Percentiles rank a stretch among this genome's conserved stretches.
Evolutionary conservation across 441 rosid species (phyloP).

Genomic region (Kokia cookei): DNA sequence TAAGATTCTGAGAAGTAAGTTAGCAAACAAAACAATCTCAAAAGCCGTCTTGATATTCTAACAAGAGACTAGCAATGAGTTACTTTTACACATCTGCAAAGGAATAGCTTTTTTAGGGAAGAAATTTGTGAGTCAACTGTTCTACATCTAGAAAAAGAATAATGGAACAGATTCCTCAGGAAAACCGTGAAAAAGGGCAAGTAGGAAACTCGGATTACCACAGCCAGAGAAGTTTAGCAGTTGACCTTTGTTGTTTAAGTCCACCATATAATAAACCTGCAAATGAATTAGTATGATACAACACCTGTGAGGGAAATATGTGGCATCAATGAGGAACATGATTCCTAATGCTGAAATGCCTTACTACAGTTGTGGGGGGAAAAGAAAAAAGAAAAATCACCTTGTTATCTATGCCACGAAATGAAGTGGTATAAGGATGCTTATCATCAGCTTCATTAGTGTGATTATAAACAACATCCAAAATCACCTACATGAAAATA

Average conservation of each 20-base stretch:
- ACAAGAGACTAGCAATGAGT: background rate
- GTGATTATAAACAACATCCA: constrained; percentile 97
- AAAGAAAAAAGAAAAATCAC: constrained; percentile 17
- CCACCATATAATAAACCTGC: constrained; percentile 94
- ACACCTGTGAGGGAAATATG: background rate
- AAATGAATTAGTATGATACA: constrained; percentile 13
- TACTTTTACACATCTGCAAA: background rate
- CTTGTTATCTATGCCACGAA: constrained; percentile 96
- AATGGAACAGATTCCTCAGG: background rate
- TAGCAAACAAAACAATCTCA: background rate
- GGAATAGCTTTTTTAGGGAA: background rate
- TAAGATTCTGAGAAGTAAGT: background rate
- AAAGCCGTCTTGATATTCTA: background rate
- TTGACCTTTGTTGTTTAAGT: constrained; percentile 42
- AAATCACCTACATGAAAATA: constrained; percentile 57
- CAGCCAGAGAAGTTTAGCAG: constrained; percentile 86
- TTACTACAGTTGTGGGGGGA: background rate
- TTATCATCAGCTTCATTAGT: constrained; percentile 91
- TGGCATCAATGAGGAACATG: background rate
- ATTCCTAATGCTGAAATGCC: background rate
- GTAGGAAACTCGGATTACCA: constrained; percentile 44
- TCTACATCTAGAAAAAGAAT: background rate
- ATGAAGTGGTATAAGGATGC: constrained; percentile 81
- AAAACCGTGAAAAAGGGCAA: background rate
- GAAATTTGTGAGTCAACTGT: background rate